Evolutionary conservation across 2,329 filamentous ascomycete genomes (phyloP), one percentile per base, ranked within the genome.

Genomic region (Niveomyces coronatus): DNA sequence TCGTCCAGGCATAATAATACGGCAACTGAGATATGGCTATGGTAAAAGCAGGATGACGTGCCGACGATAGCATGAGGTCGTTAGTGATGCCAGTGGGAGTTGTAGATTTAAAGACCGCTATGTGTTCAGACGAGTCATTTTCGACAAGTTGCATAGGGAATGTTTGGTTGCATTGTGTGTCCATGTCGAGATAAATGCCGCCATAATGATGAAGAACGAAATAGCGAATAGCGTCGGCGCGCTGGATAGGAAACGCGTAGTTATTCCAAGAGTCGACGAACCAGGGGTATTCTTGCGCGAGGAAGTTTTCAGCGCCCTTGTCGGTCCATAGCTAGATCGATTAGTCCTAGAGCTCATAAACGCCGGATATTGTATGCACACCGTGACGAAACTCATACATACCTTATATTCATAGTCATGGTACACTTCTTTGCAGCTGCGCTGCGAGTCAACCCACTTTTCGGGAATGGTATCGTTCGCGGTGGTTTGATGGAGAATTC

Each of bases 11-110:
- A 57, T 84, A 85, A 39, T 68, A 65, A 29, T 43, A 33, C 41
- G 75, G 69, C n/a, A 88, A 63, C 10, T 71, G 67, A 45, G 82
- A 70, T 49, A 85, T 82, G 27, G 82, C 77, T 34, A 70, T 67
- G 35, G 78, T 64, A 65, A 86, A 86, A 63, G 85, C 85, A 0
- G 82, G 82, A 49, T 88, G 84, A 43, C 76, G 70, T 0, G 79
- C 76, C 1, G 83, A 69, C 13, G 81, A 63, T 34, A 81, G 81
- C 82, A 88, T 86, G 28, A 79, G 79, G 51, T 88, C 83, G 63
- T 88, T 88, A 47, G 79, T 83, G 48, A 88, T 84, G 45, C 83
- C 83, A 1, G 83, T 88, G 3, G 84, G 84, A 3, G 71, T 63
- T 0, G 84, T 88, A 46, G 54, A 56, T 31, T 56, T 53, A 48